Evolutionary conservation across 2,329 filamentous ascomycete genomes (phyloP).

Genomic region (Trichophyton equinum): DNA sequence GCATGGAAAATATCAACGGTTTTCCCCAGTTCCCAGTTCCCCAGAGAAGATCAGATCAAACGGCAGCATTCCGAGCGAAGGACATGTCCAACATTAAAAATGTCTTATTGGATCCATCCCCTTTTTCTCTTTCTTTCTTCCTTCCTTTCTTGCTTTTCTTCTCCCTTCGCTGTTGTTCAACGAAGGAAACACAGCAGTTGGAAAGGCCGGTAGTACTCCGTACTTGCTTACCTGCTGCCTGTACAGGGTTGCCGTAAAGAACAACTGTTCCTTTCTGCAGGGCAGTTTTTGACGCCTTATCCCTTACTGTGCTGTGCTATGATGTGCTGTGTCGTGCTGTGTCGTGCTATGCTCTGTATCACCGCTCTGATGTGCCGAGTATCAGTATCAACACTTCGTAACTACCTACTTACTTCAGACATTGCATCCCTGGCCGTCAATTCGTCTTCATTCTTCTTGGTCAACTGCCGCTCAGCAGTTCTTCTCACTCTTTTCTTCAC

Average conservation of each 20-base stretch:
- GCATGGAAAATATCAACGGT: neutral
- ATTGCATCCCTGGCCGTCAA: neutral
- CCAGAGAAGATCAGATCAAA: neutral
- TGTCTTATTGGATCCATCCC: neutral
- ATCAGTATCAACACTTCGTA: neutral
- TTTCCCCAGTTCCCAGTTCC: neutral
- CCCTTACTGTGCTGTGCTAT: neutral
- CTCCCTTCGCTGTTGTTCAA: neutral
- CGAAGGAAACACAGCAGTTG: neutral
- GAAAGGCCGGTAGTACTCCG: no score
- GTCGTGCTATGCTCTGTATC: neutral
- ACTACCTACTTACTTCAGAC: no score
- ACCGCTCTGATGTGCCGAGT: neutral
- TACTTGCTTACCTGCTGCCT: no score
- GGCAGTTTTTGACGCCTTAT: neutral
- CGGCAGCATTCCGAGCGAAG: neutral
- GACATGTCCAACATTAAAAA: neutral
- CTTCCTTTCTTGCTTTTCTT: neutral
- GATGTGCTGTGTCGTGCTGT: neutral
- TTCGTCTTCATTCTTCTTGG: neutral
- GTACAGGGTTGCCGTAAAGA: neutral
- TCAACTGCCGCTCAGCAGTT: no score
- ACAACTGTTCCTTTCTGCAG: neutral
- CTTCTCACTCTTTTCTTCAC: neutral
- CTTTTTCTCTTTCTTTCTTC: neutral